These are phyloP conservation scores for Gentiana straminea DNA, from an alignment of 257 asterid genomes.

Conservation along the genomic window DNA sequence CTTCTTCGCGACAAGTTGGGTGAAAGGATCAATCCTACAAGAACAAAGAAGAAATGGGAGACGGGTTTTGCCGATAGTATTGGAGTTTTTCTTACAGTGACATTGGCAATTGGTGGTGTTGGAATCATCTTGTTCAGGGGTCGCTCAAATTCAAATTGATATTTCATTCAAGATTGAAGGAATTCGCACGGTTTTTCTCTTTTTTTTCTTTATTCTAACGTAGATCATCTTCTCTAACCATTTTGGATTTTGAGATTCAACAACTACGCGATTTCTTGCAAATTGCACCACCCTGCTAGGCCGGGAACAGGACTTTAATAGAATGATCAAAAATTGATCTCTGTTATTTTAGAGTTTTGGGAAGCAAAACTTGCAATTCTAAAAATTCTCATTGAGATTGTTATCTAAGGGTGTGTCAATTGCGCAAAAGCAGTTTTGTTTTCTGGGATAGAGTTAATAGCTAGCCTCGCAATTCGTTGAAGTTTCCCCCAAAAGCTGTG, in stretches of 20 bases:
- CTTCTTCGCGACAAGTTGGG: slow-evolving; percentile 31
- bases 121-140: slow-evolving; percentile 28
- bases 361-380: slow-evolving; percentile 6
- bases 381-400: slow-evolving; percentile 6
- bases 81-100: slow-evolving; percentile 14
- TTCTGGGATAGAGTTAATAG: neutral
- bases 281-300: slow-evolving; percentile 5
- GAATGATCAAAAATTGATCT: slow-evolving; percentile 6
- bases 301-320: slow-evolving; percentile 3
- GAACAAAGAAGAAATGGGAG: slow-evolving; percentile 12
- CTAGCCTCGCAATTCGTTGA: no score
- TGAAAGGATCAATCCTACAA: slow-evolving; percentile 11
- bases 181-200: no score
- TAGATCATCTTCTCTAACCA: no score
- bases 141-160: slow-evolving; percentile 15
- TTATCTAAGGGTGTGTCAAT: slow-evolving; percentile 2
- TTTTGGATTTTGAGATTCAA: neutral
- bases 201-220: no score
- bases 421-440: slow-evolving; percentile 6
- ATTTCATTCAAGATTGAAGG: neutral
- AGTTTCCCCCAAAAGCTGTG: no score
- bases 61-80: slow-evolving; percentile 13
- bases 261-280: neutral
- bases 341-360: slow-evolving; percentile 9
- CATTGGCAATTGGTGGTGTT: slow-evolving; percentile 26